Percentiles rank a stretch among this genome's conserved stretches.
Conservation (phyloP, 257 asterid species). For the Ocimum tenuiflorum region DNA sequence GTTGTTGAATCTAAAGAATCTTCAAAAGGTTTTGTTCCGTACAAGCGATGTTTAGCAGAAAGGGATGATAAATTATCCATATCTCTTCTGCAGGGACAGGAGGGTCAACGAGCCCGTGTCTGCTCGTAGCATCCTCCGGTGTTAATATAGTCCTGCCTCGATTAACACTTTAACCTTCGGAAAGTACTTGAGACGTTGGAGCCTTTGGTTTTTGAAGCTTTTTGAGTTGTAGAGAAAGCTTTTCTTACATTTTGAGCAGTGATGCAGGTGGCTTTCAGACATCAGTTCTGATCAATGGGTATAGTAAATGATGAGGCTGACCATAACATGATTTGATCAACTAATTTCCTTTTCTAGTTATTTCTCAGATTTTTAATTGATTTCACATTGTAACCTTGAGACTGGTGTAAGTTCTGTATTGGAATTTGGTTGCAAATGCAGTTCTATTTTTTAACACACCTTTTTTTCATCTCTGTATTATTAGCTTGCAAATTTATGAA, state of each 20-base stretch:
- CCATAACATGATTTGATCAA: neutral
- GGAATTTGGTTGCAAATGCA: slow-evolving; percentile 16
- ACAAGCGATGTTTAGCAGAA: slow-evolving; percentile 55
- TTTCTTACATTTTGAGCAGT: too few relatives aligned
- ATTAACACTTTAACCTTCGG: neutral
- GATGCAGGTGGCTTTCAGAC: too few relatives aligned
- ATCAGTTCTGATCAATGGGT: too few relatives aligned
- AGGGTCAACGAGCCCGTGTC: slow-evolving; percentile 46
- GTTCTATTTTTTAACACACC: neutral
- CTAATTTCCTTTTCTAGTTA: neutral
- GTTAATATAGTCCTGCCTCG: neutral
- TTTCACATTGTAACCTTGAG: neutral
- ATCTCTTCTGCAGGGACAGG: slow-evolving; percentile 36
- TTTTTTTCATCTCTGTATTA: neutral
- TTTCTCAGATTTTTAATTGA: neutral
- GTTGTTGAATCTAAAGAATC: slow-evolving; percentile 1
- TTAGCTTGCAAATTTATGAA: neutral
- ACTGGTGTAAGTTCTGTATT: neutral
- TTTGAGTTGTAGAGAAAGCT: slow-evolving; percentile 2
- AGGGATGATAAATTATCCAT: slow-evolving; percentile 41
- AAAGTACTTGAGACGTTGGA: neutral
- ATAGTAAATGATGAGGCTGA: neutral
- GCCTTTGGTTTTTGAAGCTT: neutral
- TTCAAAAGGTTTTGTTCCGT: slow-evolving; percentile 60
- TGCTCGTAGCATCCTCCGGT: slow-evolving; percentile 41